Evolutionary conservation across 1,284 basidiomycete genomes (phyloP), one percentile per base, ranked within the genome.

Genomic region (Puccinia horiana): DNA sequence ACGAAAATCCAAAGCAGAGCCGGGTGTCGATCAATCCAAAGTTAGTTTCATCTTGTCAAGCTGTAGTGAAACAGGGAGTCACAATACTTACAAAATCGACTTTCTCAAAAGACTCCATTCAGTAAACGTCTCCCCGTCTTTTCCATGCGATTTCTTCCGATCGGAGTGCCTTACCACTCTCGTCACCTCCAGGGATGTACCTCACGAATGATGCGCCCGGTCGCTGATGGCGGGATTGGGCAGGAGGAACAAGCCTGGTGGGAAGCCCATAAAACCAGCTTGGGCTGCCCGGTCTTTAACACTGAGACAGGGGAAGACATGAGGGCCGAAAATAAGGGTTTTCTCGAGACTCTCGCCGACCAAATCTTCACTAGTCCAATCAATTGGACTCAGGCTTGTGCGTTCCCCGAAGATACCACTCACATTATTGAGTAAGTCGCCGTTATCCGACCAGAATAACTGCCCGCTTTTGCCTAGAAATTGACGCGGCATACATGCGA

Each of bases 91-190:
- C n/a, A n/a, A n/a, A n/a, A n/a, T n/a, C n/a, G n/a, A n/a, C n/a
- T 56, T 20, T 8, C 54, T 9, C 18, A 1, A 18, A 44, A 84
- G 84, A 89, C 91, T 11, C 94, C 95, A 35, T 96, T 93, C 89
- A 95, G 94, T 52, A 95, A 98, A 88, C 91, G 97, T 86, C 96
- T 97, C 88, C 92, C 94, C 14, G 93, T 94, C 20, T 98, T 99
- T 88, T 93, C 92, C 77, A 91, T 94, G 83, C 92, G 96, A 76
- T 99, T 99, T 90, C 89, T 99, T 85, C 93, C 94, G 42, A 93
- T 99, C 85, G 93, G 92, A 83, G 96, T 96, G 0, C 97, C 96
- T 0, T 99, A 95, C 88, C 96, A 99, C 89, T 96, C 94, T 86
- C 88, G 89, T 54, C 97, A 98, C 88, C 89, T 99, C 77, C 86